Evolutionary conservation across 352 stramenopile species (phyloP), one percentile per base, ranked within the genome.

Genomic region (Phytopythium helicoides): DNA sequence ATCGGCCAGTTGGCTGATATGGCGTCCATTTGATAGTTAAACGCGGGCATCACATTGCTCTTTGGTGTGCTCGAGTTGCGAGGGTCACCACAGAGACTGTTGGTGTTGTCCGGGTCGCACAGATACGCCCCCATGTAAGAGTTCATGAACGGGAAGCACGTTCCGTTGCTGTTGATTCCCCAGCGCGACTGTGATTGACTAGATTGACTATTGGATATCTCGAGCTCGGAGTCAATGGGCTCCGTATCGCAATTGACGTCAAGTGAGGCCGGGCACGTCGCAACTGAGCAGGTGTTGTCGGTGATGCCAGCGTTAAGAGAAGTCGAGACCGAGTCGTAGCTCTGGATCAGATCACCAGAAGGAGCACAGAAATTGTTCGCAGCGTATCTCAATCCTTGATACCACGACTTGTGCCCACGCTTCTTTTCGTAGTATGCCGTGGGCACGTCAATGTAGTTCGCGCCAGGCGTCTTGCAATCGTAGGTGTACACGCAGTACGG

Each of bases 1-100:
- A 98, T 54, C 10, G 86, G 75, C 62, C 87, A 89, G 51, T 96
- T 93, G 18, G 81, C 66, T 82, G 37, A 94, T 16, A 75, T 64
- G 10, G 66, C 66, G 39, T 75, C 66, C 66, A 75, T 72, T 14
- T 76, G 59, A n/a, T 87, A 76, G 52, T 76, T 76, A 18, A 74
- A 73, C 5, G 63, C 28, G 16, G 58, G 56, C 66, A 76, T 90
- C 15, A 60, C 82, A 44, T 45, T 79, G 47, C 64, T 94, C 40
- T 60, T 61, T 5, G 65, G 38, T 0, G 59, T 68, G 0, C 42
- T 49, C 16, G 56, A 52, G 37, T 73, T 72, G 15, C 89, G 57
- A 75, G 68, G 56, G 83, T 80, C 60, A 4, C 53, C 22, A 37
- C 71, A 81, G 14, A 71, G 72, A 1, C 18, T n/a, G 37, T 69